Percentiles rank a stretch among this genome's conserved stretches.
These are phyloP conservation scores for Bryoerythrophyllum caledonicum DNA, from an alignment of 225 moss, liverwort and hornwort genomes.

Conservation along the genomic window DNA sequence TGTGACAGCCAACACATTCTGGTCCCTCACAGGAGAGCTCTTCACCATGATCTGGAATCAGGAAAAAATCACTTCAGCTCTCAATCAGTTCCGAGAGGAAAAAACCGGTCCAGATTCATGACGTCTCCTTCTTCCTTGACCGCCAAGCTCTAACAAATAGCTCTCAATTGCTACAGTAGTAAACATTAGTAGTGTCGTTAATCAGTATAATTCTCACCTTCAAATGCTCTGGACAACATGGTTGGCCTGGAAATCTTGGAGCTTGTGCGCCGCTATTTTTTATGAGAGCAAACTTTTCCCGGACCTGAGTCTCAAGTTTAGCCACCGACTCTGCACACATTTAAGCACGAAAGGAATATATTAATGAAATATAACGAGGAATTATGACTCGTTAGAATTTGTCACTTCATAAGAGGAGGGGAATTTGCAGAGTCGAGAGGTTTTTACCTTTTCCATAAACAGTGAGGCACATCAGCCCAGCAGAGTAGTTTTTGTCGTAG, in stretches of 20 bases:
- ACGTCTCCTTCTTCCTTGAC: no score
- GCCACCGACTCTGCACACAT: constrained; percentile 60
- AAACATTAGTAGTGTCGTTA: no score
- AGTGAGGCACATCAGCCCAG: constrained; percentile 84
- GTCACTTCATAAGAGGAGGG: background rate
- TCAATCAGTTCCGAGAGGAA: background rate
- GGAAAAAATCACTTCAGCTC: no score
- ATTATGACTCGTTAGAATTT: no score
- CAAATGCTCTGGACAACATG: constrained; percentile 76
- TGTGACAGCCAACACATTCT: constrained; percentile 64
- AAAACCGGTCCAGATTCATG: no score
- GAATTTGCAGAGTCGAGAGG: background rate
- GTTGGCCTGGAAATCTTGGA: constrained; percentile 60
- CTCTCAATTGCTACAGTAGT: no score
- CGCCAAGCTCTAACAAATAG: no score
- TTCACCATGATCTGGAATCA: constrained; percentile 73
- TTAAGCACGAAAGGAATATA: no score
- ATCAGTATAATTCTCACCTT: constrained; percentile 42
- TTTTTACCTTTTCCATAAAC: constrained; percentile 75
- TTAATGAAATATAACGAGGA: no score
- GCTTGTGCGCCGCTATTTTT: constrained; percentile 50
- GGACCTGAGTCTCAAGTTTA: constrained; percentile 63
- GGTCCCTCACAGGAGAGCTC: constrained; percentile 77
- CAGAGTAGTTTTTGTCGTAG: constrained; percentile 73
- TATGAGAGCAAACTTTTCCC: constrained; percentile 53